Evolutionary conservation across 106 monocot genomes (phyloP), one percentile per base, ranked within the genome.

Genomic region (Dioscorea alata): DNA sequence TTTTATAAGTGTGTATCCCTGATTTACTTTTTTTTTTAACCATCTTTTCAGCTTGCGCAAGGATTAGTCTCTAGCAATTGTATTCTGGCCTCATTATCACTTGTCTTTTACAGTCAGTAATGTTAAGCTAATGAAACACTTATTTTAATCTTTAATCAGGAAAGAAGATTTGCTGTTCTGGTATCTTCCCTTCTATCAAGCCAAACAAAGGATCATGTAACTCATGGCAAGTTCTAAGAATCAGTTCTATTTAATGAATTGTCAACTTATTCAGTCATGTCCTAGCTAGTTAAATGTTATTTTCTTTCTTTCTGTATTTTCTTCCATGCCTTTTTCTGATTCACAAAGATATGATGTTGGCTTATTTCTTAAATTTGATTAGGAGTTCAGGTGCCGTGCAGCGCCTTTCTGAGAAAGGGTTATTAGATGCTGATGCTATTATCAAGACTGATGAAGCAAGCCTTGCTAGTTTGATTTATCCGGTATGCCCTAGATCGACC

Each of bases 191-290:
- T 97, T 63, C 74, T 97, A 33, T 97, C 96, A 60, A 97, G 96
- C 65, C 96, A 92, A 79, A 97, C 96, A 16, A 97, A 97, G 65
- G 92, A 89, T 74, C 78, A 74, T 74, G 92, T 97, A 64, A 97
- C 89, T 63, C 92, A 88, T 82, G 96, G 96, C 73, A 89, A 86
- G 88, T 92, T 77, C 23, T 17, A 50, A 49, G 17, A 50, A 48
- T 57, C 23, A 28, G 56, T 31, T 60, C 8, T 34, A 60, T 20
- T 75, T 48, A 48, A 16, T 13, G 22, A 13, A 7, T 66, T 20
- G 54, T 23, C 19, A 25, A 22, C 22, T 25, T 7, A 21, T 24
- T 14, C 25, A 1, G 4, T 50, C 51, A 28, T 14, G 23, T 51
- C 2, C 8, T 73, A 60, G 12, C 8, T 73, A 50, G 18, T 67